Conservation (phyloP, 441 rosid genomes). For the Arabidopsis lyrata region DNA sequence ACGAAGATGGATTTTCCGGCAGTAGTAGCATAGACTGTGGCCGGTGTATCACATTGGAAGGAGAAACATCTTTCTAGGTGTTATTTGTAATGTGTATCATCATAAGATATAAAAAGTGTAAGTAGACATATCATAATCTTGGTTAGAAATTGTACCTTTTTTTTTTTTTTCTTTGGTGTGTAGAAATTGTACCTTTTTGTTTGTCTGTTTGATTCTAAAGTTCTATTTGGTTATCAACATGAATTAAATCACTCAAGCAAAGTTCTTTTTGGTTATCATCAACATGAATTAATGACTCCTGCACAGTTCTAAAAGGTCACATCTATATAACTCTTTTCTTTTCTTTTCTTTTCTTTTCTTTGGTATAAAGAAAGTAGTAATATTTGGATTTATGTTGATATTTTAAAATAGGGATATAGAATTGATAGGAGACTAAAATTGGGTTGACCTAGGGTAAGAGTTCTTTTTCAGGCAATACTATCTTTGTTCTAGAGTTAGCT, state of each 20-base stretch:
- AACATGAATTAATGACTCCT: background rate
- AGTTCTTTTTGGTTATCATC: background rate
- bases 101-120: slow-evolving; percentile 30
- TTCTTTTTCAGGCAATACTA: slow-evolving; percentile 27
- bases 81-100: slow-evolving; percentile 22
- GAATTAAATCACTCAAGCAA: background rate
- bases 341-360: no score
- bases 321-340: background rate
- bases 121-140: slow-evolving; percentile 10
- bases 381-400: background rate
- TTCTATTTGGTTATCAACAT: background rate
- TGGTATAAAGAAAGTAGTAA: background rate
- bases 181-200: background rate
- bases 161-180: no score
- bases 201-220: background rate
- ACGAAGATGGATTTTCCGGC: slow-evolving; percentile 32
- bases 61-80: slow-evolving; percentile 31
- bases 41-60: slow-evolving; percentile 20
- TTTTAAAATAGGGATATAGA: background rate
- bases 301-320: background rate
- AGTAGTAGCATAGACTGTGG: slow-evolving; percentile 31
- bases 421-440: background rate
- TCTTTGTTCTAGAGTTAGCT: slow-evolving; percentile 26
- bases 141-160: slow-evolving; percentile 8
- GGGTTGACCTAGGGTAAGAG: slow-evolving; percentile 39